Base-by-base conservation (phyloP, 2,329 filamentous ascomycete species). In the Talaromyces piceae region DNA sequence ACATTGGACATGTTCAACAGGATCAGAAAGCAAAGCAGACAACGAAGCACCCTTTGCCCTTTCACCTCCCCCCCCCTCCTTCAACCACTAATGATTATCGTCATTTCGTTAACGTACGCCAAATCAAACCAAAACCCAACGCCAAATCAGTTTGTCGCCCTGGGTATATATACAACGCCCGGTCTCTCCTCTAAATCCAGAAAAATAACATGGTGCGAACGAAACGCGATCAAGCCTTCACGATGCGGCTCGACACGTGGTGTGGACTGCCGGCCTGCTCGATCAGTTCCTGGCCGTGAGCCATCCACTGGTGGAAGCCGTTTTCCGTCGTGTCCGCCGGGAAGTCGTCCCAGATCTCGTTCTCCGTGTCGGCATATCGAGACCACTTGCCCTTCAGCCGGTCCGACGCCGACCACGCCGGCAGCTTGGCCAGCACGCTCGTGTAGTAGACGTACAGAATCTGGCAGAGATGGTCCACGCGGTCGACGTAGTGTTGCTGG, bases 391-490 rank as follows among this genome's bases (percentile, higher is more conserved):
- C 71, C 53, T 71, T 69, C 22, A 68, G 65, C 20, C 20, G 64
- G 48, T 67, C 63, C 4, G 63, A 53, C 2, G 58, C 59, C 3
- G 61, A 66, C 67, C 70, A 72, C 0, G 69, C 67, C 0, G 67
- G 69, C 13, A 73, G 56, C 52, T 72, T 73, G 13, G 70, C 67
- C 30, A 69, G 57, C 2, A 73, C 67, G 47, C 65, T 70, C 20
- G 69, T 73, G 54, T 73, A 74, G 58, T 73, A 74, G 41, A 73
- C 72, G 52, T 74, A 74, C 6, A 75, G 63, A 39, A 73, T 69
- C 41, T 69, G 61, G 58, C 71, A 73, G 12, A 74, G 64, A 18
- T 67, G 57, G 31, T 67, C 64, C 7, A 72, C 71, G 3, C 70
- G 67, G 25, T 68, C 63, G 37, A 69, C 61, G 30, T 71, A 72